phyloP scores from a whole-genome alignment of 2,329 filamentous ascomycete genomes.

The Hypoxylon sp. region DNA sequence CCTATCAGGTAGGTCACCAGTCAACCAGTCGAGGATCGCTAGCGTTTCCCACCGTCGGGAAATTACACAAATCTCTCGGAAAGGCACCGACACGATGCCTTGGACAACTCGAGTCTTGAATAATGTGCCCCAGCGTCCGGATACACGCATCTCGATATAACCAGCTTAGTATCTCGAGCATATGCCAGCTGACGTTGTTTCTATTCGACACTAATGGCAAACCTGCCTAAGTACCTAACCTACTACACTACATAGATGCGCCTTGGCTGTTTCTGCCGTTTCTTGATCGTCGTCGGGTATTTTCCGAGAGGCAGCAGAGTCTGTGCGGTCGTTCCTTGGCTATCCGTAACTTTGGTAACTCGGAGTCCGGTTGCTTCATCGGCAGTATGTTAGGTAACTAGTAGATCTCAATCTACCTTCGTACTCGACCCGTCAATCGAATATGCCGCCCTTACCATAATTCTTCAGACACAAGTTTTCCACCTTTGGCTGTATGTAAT shows the following conservation, averaged over 20 bases:
- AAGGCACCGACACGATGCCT: constrained; percentile 1
- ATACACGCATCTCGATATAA: neutral
- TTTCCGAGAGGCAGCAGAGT: constrained; percentile 21
- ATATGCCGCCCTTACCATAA: neutral
- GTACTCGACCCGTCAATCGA: neutral
- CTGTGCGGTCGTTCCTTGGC: constrained; percentile 24
- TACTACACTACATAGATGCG: neutral
- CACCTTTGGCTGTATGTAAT: neutral
- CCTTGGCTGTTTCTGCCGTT: constrained; percentile 4
- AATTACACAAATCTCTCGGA: constrained; percentile 28
- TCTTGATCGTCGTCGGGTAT: constrained; percentile 13
- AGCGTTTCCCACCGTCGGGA: constrained; percentile 15
- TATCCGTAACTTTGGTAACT: constrained; percentile 14
- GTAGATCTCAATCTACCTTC: no score
- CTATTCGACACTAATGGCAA: constrained; percentile 8
- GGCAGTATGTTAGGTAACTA: no score
- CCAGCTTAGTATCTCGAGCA: constrained; percentile 22
- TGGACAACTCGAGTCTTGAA: neutral
- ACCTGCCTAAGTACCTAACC: neutral
- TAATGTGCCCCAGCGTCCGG: neutral
- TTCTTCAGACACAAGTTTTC: neutral
- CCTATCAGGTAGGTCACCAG: constrained; percentile 14
- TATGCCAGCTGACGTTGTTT: constrained; percentile 8
- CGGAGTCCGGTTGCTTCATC: constrained; percentile 10
- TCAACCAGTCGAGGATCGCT: constrained; percentile 11